Percentiles rank a stretch among this genome's conserved stretches.
These are phyloP conservation scores for Neurospora sp. DNA, from an alignment of 495 filamentous ascomycete species.

Conservation along the genomic window DNA sequence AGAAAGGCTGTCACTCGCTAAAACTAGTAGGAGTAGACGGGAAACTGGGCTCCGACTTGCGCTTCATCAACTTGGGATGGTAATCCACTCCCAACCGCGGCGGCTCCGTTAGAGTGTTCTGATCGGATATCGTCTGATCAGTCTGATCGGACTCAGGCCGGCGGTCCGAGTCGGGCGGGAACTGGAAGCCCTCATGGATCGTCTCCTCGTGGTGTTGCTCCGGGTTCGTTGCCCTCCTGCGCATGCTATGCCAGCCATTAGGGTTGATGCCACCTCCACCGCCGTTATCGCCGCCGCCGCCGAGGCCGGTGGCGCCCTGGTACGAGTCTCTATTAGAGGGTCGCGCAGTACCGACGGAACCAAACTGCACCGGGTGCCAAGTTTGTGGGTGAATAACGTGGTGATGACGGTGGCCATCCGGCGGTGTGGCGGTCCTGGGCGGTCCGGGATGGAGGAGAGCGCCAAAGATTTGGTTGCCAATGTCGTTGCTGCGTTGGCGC, in stretches of 20 bases:
- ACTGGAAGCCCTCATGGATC: not conserved
- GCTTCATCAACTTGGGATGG: not conserved
- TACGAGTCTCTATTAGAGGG: not conserved
- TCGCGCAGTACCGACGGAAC: not conserved
- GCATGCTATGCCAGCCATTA: not conserved
- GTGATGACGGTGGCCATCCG: not conserved
- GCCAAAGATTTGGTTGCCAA: conserved; percentile 19
- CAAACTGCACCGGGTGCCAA: not conserved
- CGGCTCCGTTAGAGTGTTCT: not conserved
- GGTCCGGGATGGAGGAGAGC: conserved; percentile 32
- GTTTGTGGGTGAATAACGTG: conserved; percentile 3
- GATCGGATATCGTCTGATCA: not conserved
- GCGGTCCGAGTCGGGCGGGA: not conserved
- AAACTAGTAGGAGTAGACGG: conserved; percentile 5
- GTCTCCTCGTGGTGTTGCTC: not conserved
- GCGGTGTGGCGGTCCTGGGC: conserved; percentile 5
- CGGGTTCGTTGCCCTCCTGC: not conserved
- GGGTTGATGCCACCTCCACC: not conserved
- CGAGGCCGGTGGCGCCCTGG: not conserved
- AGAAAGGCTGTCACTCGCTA: not conserved
- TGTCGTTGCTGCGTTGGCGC: conserved; percentile 19
- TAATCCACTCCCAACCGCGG: not conserved
- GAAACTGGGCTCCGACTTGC: not conserved
- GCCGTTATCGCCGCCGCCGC: not conserved
- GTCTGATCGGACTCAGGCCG: not conserved